Conservation (phyloP, 2,329 filamentous ascomycete genomes). For the Coniochaeta ligniaria region DNA sequence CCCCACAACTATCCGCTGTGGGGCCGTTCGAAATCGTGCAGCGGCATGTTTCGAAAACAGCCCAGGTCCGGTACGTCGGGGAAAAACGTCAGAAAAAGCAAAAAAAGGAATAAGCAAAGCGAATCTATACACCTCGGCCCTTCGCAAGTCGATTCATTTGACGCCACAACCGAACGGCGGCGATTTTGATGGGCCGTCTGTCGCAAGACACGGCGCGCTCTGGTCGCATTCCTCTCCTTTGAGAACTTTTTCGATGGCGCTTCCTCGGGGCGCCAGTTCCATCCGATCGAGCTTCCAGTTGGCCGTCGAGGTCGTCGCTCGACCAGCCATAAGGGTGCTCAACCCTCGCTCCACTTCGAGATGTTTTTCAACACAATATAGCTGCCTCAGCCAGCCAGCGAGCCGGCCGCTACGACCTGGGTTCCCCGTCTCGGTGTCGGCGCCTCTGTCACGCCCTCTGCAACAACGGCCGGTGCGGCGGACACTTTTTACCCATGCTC, state of each 20-base stretch:
- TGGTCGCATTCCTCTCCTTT: conserved; percentile 4
- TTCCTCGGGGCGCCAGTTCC: conserved; percentile 17
- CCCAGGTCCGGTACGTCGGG: background rate
- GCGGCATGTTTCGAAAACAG: background rate
- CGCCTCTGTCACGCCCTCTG: background rate
- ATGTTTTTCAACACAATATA: conserved; percentile 9
- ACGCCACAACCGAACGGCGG: background rate
- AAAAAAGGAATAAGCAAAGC: background rate
- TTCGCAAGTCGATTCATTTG: background rate
- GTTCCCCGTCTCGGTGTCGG: background rate
- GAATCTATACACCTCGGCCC: background rate
- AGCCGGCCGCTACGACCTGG: background rate
- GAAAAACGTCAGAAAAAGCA: background rate
- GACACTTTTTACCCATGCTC: conserved; percentile 20
- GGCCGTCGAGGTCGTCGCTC: conserved; percentile 11
- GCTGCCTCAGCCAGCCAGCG: background rate
- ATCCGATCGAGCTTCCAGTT: conserved; percentile 17
- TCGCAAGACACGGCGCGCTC: conserved; percentile 10
- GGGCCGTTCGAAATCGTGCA: background rate
- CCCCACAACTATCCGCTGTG: background rate
- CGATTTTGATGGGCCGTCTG: background rate
- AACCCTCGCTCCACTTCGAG: conserved; percentile 7
- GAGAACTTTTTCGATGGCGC: conserved; percentile 13
- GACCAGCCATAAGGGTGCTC: conserved; percentile 3
- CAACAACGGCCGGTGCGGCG: conserved; percentile 6